Evolutionary conservation across 495 filamentous ascomycete genomes (phyloP).

Genomic region (Friedmanniomyces simplex): DNA sequence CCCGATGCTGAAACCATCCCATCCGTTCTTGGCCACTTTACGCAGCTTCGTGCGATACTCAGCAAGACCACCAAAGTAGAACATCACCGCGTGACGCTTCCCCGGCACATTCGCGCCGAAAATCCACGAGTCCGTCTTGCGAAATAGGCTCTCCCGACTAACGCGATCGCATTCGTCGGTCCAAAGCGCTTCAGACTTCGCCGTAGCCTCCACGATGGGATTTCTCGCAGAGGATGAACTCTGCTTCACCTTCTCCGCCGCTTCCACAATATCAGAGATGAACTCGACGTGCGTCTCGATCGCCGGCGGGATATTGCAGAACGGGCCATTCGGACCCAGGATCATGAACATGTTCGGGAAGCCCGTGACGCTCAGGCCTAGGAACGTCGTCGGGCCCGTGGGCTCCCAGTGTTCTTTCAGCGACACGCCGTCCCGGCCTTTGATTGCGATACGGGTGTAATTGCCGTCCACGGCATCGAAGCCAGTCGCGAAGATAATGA

Average conservation of each 20-base stretch:
- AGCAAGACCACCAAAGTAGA: slow-evolving; percentile 15
- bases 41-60: slow-evolving; percentile 5
- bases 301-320: slow-evolving; percentile 14
- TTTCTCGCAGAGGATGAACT: background rate
- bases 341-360: slow-evolving; percentile 23
- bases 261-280: slow-evolving; percentile 10
- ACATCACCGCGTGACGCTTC: slow-evolving; percentile 4
- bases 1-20: background rate
- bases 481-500: slow-evolving; percentile 22
- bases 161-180: slow-evolving; percentile 7
- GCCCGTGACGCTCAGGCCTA: slow-evolving; percentile 12
- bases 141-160: slow-evolving; percentile 6
- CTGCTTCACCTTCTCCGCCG: background rate
- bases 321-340: slow-evolving; percentile 16
- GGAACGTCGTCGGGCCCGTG: slow-evolving; percentile 10
- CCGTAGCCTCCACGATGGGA: slow-evolving; percentile 7
- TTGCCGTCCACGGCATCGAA: slow-evolving; percentile 19
- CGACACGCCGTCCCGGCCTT: slow-evolving; percentile 5
- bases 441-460: slow-evolving; percentile 11
- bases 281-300: slow-evolving; percentile 18
- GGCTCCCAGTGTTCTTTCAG: slow-evolving; percentile 11
- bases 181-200: slow-evolving; percentile 13
- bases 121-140: slow-evolving; percentile 13
- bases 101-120: slow-evolving; percentile 15
- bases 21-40: background rate